phyloP scores from a whole-genome alignment of 2,329 filamentous ascomycete genomes.

The Scorias spongiosa region DNA sequence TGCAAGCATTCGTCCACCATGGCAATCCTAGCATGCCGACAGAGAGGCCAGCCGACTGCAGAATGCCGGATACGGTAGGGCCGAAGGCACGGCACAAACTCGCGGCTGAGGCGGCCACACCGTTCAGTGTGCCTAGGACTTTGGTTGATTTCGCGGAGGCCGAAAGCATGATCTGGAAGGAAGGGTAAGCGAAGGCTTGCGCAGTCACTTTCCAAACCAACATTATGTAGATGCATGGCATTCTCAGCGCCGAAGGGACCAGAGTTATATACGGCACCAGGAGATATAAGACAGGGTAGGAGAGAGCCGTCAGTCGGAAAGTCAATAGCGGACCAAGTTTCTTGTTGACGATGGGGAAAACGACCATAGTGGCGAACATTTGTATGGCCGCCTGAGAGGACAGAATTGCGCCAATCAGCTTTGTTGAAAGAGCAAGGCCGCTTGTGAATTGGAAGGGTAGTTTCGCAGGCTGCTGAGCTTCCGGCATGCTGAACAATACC shows the following conservation, averaged over 20 bases:
- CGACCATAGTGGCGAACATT: slow-evolving; percentile 66
- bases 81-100: slow-evolving; percentile 80
- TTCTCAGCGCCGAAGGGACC: slow-evolving; percentile 55
- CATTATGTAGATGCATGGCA: slow-evolving; percentile 59
- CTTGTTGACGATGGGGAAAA: slow-evolving; percentile 66
- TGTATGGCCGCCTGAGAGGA: slow-evolving; percentile 82
- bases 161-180: slow-evolving; percentile 73
- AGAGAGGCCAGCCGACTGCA: slow-evolving; percentile 67
- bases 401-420: slow-evolving; percentile 74
- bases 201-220: slow-evolving; percentile 89
- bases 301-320: slow-evolving; percentile 65
- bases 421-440: slow-evolving; percentile 70
- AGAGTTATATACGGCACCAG: slow-evolving; percentile 79
- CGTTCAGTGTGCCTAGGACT: slow-evolving; percentile 83
- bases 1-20: slow-evolving; percentile 78
- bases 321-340: slow-evolving; percentile 64
- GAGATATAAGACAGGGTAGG: slow-evolving; percentile 80
- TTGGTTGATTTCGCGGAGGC: slow-evolving; percentile 74
- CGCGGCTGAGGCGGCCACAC: slow-evolving; percentile 78
- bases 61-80: slow-evolving; percentile 68
- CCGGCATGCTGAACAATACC: slow-evolving; percentile 66
- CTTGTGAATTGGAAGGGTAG: slow-evolving; percentile 82
- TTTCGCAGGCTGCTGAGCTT: slow-evolving; percentile 33
- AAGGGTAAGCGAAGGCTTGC: slow-evolving; percentile 79
- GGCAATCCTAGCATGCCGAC: slow-evolving; percentile 74